Base-by-base conservation (phyloP, 2,329 filamentous ascomycete genomes). In the Epicoccum nigrum region DNA sequence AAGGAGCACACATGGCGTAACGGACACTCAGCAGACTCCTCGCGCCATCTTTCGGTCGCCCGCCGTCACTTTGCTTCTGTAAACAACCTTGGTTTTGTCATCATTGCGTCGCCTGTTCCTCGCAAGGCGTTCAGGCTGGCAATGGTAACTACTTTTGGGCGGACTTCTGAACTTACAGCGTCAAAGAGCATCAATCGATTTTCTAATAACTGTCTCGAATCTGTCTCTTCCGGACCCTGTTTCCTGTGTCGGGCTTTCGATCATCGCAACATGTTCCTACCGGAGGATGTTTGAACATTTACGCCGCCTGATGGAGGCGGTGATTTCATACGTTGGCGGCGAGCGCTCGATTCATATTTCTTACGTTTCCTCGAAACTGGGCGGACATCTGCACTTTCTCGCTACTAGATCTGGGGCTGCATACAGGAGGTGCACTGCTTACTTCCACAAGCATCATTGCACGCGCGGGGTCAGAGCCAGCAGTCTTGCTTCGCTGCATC, bases 341-440 rank as follows among this genome's bases (percentile, higher is more conserved):
- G 41, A 62, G 59, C 57, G 57, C 57, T 59, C 52, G 37, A 52
- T 60, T 52, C 42, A 32, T 33, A 55, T 44, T 55, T 44, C 46
- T 41, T 40, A 30, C 32, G 33, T 51, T 44, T 52, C 30, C 41
- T 44, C 54, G 54, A 62, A 60, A 61, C 39, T 61, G 62, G 62
- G 60, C 54, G 62, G 62, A 49, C 51, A 49, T 57, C 45, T 64
- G 59, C 57, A 54, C 58, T 45, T 61, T 62, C 49, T 59, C 42
- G 60, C 59, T 54, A 58, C 49, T 65, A 65, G 62, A 65, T 54
- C 45, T 51, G 57, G 62, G 60, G 57, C 57, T 64, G 62, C 62
- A 59, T 65, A 61, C 42, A 47, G 62, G 62, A 59, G 60, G 54
- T 53, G 58, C 60, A 62, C 55, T 55, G 58, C 56, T 56, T 59